Conservation (phyloP, 768 basidiomycete species). For the Auriscalpium microsporum region DNA sequence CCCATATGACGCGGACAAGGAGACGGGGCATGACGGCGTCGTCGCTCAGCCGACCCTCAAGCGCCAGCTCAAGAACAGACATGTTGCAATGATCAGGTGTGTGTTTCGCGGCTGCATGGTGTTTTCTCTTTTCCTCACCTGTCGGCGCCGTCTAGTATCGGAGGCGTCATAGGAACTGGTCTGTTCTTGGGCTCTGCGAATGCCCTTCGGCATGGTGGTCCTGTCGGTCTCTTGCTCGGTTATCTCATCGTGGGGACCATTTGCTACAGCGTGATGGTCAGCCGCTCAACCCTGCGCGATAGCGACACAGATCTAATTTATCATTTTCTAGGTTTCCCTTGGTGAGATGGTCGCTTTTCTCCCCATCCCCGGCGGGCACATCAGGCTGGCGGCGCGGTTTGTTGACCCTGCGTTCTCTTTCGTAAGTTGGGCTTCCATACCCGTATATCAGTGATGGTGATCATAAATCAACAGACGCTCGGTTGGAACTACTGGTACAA, state of each 20-base stretch:
- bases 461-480: conserved; percentile 20
- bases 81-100: conserved; percentile 76
- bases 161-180: conserved; percentile 37
- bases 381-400: conserved; percentile 75
- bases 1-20: not conserved
- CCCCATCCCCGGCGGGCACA: conserved; percentile 74
- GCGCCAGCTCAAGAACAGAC: conserved; percentile 44
- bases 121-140: not conserved
- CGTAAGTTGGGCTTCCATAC: not conserved
- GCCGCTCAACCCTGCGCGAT: conserved; percentile 5
- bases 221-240: conserved; percentile 67
- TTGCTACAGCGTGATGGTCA: conserved; percentile 65
- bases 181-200: conserved; percentile 36
- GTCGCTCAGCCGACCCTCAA: conserved; percentile 7
- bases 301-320: not conserved
- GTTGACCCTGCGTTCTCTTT: conserved; percentile 69
- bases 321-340: conserved; percentile 42
- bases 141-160: conserved; percentile 20
- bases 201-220: conserved; percentile 50
- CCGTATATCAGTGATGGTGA: not conserved
- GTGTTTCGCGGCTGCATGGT: not conserved
- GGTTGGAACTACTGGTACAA: conserved; percentile 51
- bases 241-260: conserved; percentile 59
- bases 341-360: conserved; percentile 74
- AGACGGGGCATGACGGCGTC: not conserved